phyloP scores from a whole-genome alignment of 2,329 filamentous ascomycete genomes.

The Purpureocillium takamizusanense region DNA sequence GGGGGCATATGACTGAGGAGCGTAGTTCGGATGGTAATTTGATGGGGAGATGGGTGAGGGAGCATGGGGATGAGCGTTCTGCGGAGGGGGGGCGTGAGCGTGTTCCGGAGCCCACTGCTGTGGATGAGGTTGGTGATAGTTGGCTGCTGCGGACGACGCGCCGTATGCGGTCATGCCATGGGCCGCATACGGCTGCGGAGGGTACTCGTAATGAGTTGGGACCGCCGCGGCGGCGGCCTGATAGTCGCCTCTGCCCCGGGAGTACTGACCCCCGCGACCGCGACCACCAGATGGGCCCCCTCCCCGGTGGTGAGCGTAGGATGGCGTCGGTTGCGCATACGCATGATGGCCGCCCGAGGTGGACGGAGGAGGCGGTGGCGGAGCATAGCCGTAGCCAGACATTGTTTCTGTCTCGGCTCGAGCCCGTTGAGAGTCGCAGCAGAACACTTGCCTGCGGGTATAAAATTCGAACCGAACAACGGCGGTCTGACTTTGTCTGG shows the following conservation, averaged over 20 bases:
- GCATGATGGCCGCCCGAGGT: conserved; percentile 19
- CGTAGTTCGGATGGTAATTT: conserved; percentile 52
- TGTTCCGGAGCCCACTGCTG: conserved; percentile 34
- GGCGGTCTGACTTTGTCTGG: too few relatives aligned
- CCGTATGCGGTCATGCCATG: background rate
- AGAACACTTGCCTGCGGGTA: conserved; percentile 11
- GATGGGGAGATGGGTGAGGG: conserved; percentile 39
- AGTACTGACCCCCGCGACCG: conserved; percentile 30
- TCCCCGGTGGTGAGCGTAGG: conserved; percentile 28
- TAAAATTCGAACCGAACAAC: too few relatives aligned
- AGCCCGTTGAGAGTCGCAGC: conserved; percentile 5
- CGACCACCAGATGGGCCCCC: conserved; percentile 26
- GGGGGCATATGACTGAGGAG: conserved; percentile 41
- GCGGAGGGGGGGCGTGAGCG: conserved; percentile 21
- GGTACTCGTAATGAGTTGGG: conserved; percentile 33
- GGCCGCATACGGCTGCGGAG: conserved; percentile 24
- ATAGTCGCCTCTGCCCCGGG: conserved; percentile 30
- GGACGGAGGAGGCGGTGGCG: conserved; percentile 37
- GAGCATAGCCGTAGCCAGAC: conserved; percentile 45
- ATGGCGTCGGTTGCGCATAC: conserved; percentile 29
- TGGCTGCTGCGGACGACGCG: conserved; percentile 20
- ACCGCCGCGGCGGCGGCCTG: conserved; percentile 24
- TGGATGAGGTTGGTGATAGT: conserved; percentile 25
- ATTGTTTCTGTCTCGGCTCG: conserved; percentile 18
- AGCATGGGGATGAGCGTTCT: conserved; percentile 34